Evolutionary conservation across 179 eudicot genomes (phyloP).

Genomic region (Silene coronaria): DNA sequence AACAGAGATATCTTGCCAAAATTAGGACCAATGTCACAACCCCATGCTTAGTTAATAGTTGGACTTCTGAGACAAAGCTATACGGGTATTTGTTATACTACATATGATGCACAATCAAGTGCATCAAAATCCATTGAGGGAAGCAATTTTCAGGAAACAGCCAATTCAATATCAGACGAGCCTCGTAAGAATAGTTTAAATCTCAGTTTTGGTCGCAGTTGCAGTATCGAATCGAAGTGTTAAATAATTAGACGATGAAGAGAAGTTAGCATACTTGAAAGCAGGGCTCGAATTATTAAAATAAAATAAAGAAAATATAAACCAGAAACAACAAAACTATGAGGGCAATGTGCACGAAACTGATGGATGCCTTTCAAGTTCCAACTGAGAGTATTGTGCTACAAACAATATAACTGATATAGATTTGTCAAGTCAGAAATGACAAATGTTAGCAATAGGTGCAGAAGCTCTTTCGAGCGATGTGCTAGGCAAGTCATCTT

Average conservation of each 20-base stretch:
- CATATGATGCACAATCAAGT: neutral
- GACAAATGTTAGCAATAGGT: neutral
- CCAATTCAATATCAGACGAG: neutral
- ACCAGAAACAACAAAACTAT: neutral
- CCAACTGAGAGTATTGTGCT: neutral
- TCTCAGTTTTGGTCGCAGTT: no score
- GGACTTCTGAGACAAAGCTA: neutral
- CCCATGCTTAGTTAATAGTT: neutral
- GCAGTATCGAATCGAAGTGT: neutral
- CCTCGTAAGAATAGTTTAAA: neutral
- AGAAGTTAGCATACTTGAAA: neutral
- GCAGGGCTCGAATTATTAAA: neutral
- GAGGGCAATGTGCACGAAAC: neutral
- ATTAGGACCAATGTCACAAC: neutral
- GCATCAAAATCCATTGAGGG: neutral
- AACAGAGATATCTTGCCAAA: neutral
- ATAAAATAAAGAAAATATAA: neutral
- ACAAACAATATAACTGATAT: neutral
- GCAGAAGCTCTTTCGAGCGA: neutral
- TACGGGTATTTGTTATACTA: neutral
- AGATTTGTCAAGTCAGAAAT: neutral
- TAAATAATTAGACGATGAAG: neutral
- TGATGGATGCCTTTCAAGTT: no score
- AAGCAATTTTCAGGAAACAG: neutral
- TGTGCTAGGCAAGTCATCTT: neutral